Conservation (phyloP, 345 rosid genomes). For the Erodium maritimum region DNA sequence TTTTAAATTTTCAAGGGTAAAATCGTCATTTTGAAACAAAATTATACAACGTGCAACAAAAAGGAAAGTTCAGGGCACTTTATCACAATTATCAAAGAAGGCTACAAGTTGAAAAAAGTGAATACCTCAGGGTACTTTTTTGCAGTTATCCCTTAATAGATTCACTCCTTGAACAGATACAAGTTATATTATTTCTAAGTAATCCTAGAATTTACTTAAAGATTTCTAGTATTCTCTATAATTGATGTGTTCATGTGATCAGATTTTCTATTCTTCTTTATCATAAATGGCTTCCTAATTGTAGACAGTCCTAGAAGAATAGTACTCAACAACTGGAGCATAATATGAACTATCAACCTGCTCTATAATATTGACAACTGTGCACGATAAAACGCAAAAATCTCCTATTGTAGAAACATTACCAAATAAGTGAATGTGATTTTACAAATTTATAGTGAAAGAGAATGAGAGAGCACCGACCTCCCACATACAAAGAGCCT, state of each 20-base stretch:
- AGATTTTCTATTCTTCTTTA: background rate
- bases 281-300: background rate
- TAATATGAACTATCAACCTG: background rate
- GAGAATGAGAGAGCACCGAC: constrained; percentile 23
- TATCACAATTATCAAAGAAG: no score
- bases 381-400: background rate
- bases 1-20: no score
- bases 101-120: no score
- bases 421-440: background rate
- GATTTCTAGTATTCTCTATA: no score
- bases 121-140: no score
- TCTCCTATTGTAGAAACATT: background rate
- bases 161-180: background rate
- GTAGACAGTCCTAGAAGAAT: background rate
- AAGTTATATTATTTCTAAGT: no score
- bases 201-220: no score
- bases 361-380: background rate
- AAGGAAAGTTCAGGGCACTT: no score
- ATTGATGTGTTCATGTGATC: background rate
- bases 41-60: no score
- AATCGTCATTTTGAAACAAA: no score
- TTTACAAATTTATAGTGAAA: background rate
- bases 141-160: no score
- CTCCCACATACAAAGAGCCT: constrained; percentile 97
- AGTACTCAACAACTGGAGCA: no score